Evolutionary conservation across 176 grass and related monocot genomes (phyloP), one percentile per base, ranked within the genome.

Genomic region (Olyra latifolia): DNA sequence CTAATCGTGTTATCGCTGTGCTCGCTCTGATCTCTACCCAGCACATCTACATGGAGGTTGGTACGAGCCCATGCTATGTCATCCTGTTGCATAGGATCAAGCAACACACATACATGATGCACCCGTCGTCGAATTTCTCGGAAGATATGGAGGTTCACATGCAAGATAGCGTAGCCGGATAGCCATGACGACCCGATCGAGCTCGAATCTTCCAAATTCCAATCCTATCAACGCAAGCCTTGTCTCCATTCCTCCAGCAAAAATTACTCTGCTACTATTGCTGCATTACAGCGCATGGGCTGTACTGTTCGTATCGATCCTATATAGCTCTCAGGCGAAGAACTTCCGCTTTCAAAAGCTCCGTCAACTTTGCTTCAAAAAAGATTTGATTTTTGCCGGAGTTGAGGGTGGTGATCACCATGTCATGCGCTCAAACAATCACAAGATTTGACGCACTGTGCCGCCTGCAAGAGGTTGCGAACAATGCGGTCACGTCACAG

Each of bases 121-220:
- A 35, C 5, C 32, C 0, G 14, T 16, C 23, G 15, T 41, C 8
- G 50, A 56, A 30, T 65, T 79, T 55, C 16, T 38, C 17, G 59
- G 59, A 28, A 65, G 68, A 39, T 48, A 57, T 16, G 2, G 1
- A 11, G 7, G 77, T 65, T 73, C 71, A 54, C 78, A 75, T 19
- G 78, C 39, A 30, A 12, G 84, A 75, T 87, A 30, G 71, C 85
- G 85, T 82, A 52, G 17, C 41, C 30, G 14, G 61, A 64, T 38
- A 13, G 71, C 69, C 58, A 42, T 12, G 61, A 29, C 61, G 41
- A 38, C 66, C 24, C 39, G 10, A 22, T 29, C 71, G 54, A 20
- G 32, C 14, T 9, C 66, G 84, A 75, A 81, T 69, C 69, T 67
- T 66, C 76, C 48, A 2, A 60, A 59, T 67, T 66, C 76, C 48